Percentiles rank a stretch among this genome's conserved stretches.
These are phyloP conservation scores for Baeospora myosura DNA, from an alignment of 1,284 basidiomycete species.

Conservation along the genomic window DNA sequence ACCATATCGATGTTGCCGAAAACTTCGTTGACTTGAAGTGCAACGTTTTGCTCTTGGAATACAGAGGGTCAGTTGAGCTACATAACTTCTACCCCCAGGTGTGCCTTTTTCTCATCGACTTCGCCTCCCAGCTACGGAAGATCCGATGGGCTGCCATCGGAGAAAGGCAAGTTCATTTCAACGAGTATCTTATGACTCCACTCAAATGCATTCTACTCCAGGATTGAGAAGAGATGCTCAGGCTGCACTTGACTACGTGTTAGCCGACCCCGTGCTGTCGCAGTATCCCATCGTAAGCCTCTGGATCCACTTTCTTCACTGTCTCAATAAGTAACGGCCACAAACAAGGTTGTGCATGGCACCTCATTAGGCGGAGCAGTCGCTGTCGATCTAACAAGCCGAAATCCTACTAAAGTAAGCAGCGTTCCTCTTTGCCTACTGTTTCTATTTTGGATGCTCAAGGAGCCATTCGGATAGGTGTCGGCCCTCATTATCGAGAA, in stretches of 20 bases:
- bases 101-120: neutral
- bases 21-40: constrained; percentile 22
- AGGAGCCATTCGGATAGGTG: constrained; percentile 18
- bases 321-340: too few relatives aligned
- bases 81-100: too few relatives aligned
- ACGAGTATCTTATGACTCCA: neutral
- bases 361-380: constrained; percentile 37
- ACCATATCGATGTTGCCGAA: constrained; percentile 14
- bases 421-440: neutral
- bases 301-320: too few relatives aligned
- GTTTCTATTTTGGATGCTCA: neutral
- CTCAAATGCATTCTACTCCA: constrained; percentile 10
- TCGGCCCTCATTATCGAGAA: constrained; percentile 31
- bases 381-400: constrained; percentile 32
- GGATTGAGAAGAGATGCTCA: constrained; percentile 34
- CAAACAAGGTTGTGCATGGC: constrained; percentile 34
- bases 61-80: constrained; percentile 28
- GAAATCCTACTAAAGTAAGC: constrained; percentile 24
- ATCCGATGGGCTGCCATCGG: constrained; percentile 27
- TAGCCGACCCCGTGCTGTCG: constrained; percentile 20
- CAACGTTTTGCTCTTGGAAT: constrained; percentile 32
- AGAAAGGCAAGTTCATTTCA: constrained; percentile 22
- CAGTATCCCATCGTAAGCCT: constrained; percentile 23
- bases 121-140: constrained; percentile 23
- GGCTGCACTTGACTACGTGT: constrained; percentile 30